Base-by-base conservation (phyloP, 345 rosid genomes). In the Pseudoturritis turrita region DNA sequence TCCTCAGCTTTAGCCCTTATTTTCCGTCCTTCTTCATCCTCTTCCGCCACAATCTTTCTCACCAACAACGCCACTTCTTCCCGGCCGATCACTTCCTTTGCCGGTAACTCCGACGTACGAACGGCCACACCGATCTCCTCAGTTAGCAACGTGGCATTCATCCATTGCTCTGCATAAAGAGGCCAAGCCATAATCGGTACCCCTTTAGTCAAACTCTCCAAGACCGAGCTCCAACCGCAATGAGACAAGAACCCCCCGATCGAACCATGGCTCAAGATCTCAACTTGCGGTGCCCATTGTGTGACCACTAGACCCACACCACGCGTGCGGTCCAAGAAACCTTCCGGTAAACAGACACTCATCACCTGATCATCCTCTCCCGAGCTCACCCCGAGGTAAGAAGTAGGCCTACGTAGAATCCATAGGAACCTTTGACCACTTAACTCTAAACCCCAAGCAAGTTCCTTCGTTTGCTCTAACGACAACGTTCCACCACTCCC, bases 131-230 rank as follows among this genome's bases (percentile, higher is more conserved):
- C 78, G 0, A 85, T 46, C 21, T 85, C 88, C 55, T 81, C 85
- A 0, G 76, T 55, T 0, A 77, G 73, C 76, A 87, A 49, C 8
- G 83, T 65, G 0, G 97, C 92, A 44, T 87, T 91, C 92, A 91
- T 78, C 62, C 65, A 67, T 15, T 91, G 96, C 78, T 91, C 91
- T 0, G 89, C 90, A 7, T 78, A 87, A 2, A 91, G 67, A 1
- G 97, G 97, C 92, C 96, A 88, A 9, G 81, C 87, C 18, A 90
- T 69, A 73, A 90, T 82, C 0, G 92, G 88, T 10, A 85, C 81
- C 22, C 95, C 96, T 5, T 72, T 84, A 4, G 60, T 44, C n/a
- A 87, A 65, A 23, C 95, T 85, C 71, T 88, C 97, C 9, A 86
- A 47, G 0, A 74, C 74, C 4, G 94, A 90, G 26, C 83, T 84